A percentile compares a stretch with the other conserved stretches of the same genome.
These are phyloP conservation scores for Schizochytrium sp. DNA, from an alignment of 108 stramenopile genomes.

Conservation along the genomic window DNA sequence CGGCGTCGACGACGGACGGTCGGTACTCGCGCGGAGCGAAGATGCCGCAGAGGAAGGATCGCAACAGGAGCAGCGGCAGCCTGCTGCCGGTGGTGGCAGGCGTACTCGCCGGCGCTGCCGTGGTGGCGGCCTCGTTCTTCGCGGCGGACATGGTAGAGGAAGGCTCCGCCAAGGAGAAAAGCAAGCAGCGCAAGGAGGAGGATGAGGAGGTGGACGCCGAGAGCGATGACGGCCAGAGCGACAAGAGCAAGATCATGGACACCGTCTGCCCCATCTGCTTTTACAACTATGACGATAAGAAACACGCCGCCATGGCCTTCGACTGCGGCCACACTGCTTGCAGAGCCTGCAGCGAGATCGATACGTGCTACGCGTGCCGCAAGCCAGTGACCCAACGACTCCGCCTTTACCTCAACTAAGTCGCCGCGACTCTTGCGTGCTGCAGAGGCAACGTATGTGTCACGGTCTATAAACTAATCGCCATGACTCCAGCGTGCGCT, in stretches of 20 bases:
- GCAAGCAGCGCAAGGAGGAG: background rate
- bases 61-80: background rate
- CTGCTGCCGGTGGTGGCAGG: background rate
- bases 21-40: too few relatives aligned
- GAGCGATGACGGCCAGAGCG: background rate
- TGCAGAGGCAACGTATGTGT: too few relatives aligned
- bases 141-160: background rate
- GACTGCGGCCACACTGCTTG: background rate
- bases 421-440: background rate
- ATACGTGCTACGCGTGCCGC: slow-evolving; percentile 13
- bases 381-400: background rate
- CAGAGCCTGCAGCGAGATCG: background rate
- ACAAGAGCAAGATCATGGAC: background rate
- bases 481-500: too few relatives aligned
- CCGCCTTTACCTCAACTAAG: background rate
- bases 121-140: background rate
- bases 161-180: background rate
- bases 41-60: background rate
- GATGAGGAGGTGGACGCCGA: too few relatives aligned
- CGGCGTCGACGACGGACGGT: too few relatives aligned
- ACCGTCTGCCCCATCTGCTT: background rate
- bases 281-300: background rate
- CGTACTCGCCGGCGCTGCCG: background rate
- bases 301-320: background rate
- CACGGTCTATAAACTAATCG: too few relatives aligned